Base-by-base conservation (phyloP, 345 rosid species). In the Bretschneidera sinensis region DNA sequence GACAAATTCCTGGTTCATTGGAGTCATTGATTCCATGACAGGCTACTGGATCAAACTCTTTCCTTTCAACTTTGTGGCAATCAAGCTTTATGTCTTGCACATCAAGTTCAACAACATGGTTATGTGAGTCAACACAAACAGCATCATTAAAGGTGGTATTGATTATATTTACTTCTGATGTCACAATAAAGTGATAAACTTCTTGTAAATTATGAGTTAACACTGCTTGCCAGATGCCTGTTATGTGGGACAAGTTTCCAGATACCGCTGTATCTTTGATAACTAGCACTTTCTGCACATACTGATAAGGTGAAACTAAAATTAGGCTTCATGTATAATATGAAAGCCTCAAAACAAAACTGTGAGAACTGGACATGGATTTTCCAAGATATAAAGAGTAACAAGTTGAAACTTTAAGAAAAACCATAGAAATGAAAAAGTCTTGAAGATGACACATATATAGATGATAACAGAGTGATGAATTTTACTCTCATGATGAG, bases 211-310 rank as follows among this genome's bases (percentile, higher is more conserved):
- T 77, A 18, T 55, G 70, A 17, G 62, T 64, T 83, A 83, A 76
- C 24, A 91, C 91, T 11, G 94, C 94, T 81, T 80, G 74, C 94
- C 98, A 86, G 69, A 88, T 76, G 21, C 47, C 69, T 61, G 58
- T 75, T 4, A 74, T 14, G 49, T 74, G 49, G 17, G 71, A 68
- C 43, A 64, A 48, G 48, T 17, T 65, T 9, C 69, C 69, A 59
- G 78, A 49, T 56, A 34, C 63, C 49, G 50, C 64, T 28, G 69
- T 61, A 54, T 80, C 79, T 75, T 74, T 75, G 64, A 66, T 51
- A 59, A 91, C 78, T 51, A 86, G 64, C 34, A 43, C 66, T 79
- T 86, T 91, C 62, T 84, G 89, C 65, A 81, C 78, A 76, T 91
- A 91, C 98, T 91, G 69, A 56, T 48, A 24, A 23, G 68, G 48